These are phyloP conservation scores for Fusarium cicatricum DNA, from an alignment of 2,329 filamentous ascomycete species.

Conservation along the genomic window DNA sequence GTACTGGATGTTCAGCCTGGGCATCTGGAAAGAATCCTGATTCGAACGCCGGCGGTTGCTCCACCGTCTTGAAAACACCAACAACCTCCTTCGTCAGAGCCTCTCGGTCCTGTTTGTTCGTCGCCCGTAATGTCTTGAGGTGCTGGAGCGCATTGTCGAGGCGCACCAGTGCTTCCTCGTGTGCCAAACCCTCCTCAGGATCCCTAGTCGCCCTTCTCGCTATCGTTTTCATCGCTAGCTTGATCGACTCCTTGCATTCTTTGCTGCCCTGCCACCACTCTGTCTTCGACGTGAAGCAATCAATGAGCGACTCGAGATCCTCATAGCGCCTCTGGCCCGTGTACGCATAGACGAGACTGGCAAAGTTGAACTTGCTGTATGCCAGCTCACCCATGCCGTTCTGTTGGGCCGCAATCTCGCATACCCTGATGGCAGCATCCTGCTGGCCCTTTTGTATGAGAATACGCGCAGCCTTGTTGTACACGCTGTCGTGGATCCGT, in stretches of 20 bases:
- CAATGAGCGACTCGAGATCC: slow-evolving; percentile 44
- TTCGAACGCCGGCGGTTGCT: slow-evolving; percentile 24
- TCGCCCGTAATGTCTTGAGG: slow-evolving; percentile 34
- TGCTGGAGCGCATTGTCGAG: slow-evolving; percentile 35
- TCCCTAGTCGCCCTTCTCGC: slow-evolving; percentile 37
- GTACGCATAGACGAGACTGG: slow-evolving; percentile 48
- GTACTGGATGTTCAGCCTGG: slow-evolving; percentile 8
- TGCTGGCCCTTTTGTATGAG: slow-evolving; percentile 44
- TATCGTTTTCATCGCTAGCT: slow-evolving; percentile 48
- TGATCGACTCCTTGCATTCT: slow-evolving; percentile 50
- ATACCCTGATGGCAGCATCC: slow-evolving; percentile 44
- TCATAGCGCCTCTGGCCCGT: slow-evolving; percentile 45
- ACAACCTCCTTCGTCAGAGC: slow-evolving; percentile 27
- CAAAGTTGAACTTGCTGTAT: slow-evolving; percentile 51
- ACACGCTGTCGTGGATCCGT: slow-evolving; percentile 48
- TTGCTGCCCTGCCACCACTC: slow-evolving; percentile 50
- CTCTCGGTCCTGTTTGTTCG: slow-evolving; percentile 28
- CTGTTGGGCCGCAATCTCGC: slow-evolving; percentile 47
- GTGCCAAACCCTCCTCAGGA: slow-evolving; percentile 16
- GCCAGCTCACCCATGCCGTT: slow-evolving; percentile 49
- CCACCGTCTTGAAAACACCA: slow-evolving; percentile 30
- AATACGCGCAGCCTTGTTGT: slow-evolving; percentile 47
- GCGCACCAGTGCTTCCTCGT: slow-evolving; percentile 37
- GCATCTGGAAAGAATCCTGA: slow-evolving; percentile 13
- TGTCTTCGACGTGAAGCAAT: slow-evolving; percentile 42